A percentile compares a stretch with the other conserved stretches of the same genome.
phyloP scores from a whole-genome alignment of 805 yeast genomes.

The Priceomyces castillae region DNA sequence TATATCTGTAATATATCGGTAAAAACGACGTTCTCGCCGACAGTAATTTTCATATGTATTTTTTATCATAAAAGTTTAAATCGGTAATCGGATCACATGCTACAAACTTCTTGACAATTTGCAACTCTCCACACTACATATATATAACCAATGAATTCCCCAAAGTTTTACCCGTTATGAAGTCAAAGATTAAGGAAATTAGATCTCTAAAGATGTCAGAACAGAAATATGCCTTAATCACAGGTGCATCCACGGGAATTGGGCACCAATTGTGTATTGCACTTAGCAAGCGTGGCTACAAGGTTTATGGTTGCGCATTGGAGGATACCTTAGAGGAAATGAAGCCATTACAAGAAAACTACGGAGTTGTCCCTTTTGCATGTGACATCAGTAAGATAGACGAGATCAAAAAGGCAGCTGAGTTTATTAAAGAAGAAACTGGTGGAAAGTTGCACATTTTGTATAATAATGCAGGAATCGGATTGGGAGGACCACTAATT shows the following conservation, averaged over 20 bases:
- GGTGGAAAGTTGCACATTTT: slow-evolving; percentile 35
- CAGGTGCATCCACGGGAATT: slow-evolving; percentile 53
- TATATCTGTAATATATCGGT: too few relatives aligned
- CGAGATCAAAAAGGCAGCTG: slow-evolving; percentile 22
- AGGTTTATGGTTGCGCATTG: slow-evolving; percentile 62
- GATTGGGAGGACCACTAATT: slow-evolving; percentile 26
- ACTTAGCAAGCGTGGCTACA: slow-evolving; percentile 45
- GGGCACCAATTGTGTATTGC: slow-evolving; percentile 46
- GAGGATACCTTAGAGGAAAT: slow-evolving; percentile 50
- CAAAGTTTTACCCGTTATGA: too few relatives aligned
- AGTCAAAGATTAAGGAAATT: too few relatives aligned
- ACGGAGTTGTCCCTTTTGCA: slow-evolving; percentile 27
- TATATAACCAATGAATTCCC: too few relatives aligned
- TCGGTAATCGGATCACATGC: too few relatives aligned
- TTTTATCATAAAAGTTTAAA: too few relatives aligned
- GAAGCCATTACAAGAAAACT: slow-evolving; percentile 39
- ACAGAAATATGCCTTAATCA: slow-evolving; percentile 42
- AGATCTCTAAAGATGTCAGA: slow-evolving; percentile 2
- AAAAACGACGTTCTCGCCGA: too few relatives aligned
- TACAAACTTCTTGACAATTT: too few relatives aligned
- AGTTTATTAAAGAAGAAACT: slow-evolving; percentile 20
- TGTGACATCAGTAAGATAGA: slow-evolving; percentile 37
- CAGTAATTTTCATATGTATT: too few relatives aligned
- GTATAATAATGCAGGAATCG: slow-evolving; percentile 43
- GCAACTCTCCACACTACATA: too few relatives aligned